A percentile compares a stretch with the other conserved stretches of the same genome.
These are phyloP conservation scores for Pleurostoma richardsiae DNA, from an alignment of 2,329 filamentous ascomycete genomes.

Conservation along the genomic window DNA sequence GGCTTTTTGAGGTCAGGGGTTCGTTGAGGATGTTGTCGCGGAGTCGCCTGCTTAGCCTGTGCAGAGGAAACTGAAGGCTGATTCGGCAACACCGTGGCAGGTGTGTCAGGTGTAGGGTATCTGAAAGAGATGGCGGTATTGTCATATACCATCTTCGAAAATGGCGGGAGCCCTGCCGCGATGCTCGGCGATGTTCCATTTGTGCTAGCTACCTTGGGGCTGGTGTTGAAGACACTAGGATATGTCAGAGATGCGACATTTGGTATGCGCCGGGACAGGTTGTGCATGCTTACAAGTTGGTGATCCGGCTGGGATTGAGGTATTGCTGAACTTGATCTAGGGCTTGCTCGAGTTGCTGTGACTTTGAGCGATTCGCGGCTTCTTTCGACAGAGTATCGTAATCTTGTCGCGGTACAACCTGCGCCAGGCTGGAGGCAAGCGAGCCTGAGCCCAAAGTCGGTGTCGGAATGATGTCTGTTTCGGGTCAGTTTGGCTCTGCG, in stretches of 20 bases:
- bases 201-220: slow-evolving; percentile 28
- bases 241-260: slow-evolving; percentile 18
- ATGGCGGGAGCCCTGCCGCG: slow-evolving; percentile 40
- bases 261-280: too few relatives aligned
- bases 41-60: slow-evolving; percentile 19
- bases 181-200: slow-evolving; percentile 21
- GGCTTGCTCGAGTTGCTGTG: slow-evolving; percentile 64
- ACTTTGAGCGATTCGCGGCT: slow-evolving; percentile 51
- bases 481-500: background rate
- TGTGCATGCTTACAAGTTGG: slow-evolving; percentile 53
- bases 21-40: slow-evolving; percentile 13
- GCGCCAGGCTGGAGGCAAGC: slow-evolving; percentile 42
- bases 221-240: slow-evolving; percentile 52
- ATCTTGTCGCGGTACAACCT: slow-evolving; percentile 46
- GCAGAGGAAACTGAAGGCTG: slow-evolving; percentile 19
- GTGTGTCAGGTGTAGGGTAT: slow-evolving; percentile 30
- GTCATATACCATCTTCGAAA: slow-evolving; percentile 43
- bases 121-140: slow-evolving; percentile 33
- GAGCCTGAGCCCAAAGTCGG: slow-evolving; percentile 55
- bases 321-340: slow-evolving; percentile 72
- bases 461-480: slow-evolving; percentile 59
- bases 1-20: slow-evolving; percentile 11
- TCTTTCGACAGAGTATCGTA: slow-evolving; percentile 70
- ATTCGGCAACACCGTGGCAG: slow-evolving; percentile 18
- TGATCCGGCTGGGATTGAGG: slow-evolving; percentile 65